Evolutionary conservation across 75 land plant species (phyloP).

Genomic region (Sequoiadendron giganteum): DNA sequence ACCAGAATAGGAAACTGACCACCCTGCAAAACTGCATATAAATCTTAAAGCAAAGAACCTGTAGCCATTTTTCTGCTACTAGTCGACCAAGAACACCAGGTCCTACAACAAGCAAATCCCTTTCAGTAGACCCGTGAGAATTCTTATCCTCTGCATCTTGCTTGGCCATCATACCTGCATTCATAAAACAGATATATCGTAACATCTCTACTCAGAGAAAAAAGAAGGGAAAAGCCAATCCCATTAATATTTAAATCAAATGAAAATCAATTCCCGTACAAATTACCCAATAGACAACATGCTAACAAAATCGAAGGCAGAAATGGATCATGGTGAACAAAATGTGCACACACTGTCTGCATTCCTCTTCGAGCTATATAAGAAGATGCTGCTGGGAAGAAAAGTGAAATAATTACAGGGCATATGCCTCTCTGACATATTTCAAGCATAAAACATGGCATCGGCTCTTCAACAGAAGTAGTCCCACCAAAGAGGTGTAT

Average conservation of each 20-base stretch:
- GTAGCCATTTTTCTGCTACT: slow-evolving; percentile 32
- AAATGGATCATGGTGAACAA: background rate
- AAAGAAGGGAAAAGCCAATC: background rate
- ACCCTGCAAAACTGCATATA: background rate
- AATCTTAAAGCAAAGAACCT: slow-evolving; percentile 23
- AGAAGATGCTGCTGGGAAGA: background rate
- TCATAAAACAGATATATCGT: background rate
- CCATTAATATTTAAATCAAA: background rate
- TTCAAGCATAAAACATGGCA: background rate
- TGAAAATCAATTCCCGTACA: background rate
- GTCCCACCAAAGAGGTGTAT: background rate
- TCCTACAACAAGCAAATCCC: slow-evolving; percentile 44
- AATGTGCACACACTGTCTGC: background rate
- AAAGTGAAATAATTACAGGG: background rate
- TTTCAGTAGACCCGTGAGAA: background rate
- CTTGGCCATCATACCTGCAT: background rate
- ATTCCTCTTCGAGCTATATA: background rate
- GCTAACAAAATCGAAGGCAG: background rate
- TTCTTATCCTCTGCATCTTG: background rate
- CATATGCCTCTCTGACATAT: background rate
- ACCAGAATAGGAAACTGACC: slow-evolving; percentile 1
- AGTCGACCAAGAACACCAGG: slow-evolving; percentile 46
- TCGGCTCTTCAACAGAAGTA: background rate
- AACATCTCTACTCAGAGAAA: background rate
- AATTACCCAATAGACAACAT: background rate